Evolutionary conservation across 1,284 basidiomycete genomes (phyloP).

Genomic region (Leccinum griseonigrum): DNA sequence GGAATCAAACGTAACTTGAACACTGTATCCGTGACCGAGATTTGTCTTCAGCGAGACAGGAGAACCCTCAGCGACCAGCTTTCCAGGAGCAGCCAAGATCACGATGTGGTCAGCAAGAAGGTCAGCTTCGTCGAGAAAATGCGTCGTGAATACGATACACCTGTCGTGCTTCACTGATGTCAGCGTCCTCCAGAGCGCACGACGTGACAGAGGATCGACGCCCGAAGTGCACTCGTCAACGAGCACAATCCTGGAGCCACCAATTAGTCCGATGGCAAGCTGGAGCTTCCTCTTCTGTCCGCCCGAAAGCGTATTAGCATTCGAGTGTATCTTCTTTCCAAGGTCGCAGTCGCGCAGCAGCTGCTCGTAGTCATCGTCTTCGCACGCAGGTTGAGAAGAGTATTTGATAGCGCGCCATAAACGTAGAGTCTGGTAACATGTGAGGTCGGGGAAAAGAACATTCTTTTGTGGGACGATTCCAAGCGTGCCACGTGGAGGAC

Average conservation of each 20-base stretch:
- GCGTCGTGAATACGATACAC: slow-evolving; percentile 68
- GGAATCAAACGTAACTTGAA: slow-evolving; percentile 49
- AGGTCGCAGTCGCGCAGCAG: slow-evolving; percentile 72
- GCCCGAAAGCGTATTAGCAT: slow-evolving; percentile 66
- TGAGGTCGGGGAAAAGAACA: slow-evolving; percentile 75
- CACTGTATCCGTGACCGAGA: slow-evolving; percentile 71
- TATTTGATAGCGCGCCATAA: slow-evolving; percentile 77
- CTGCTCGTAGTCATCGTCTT: slow-evolving; percentile 50
- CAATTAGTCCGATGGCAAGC: slow-evolving; percentile 73
- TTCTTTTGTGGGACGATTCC: slow-evolving; percentile 85
- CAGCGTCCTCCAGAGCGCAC: slow-evolving; percentile 75
- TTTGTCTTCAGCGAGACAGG: slow-evolving; percentile 71
- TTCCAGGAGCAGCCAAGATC: slow-evolving; percentile 73
- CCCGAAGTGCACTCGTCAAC: slow-evolving; percentile 81
- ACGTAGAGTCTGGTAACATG: slow-evolving; percentile 68
- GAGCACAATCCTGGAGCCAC: slow-evolving; percentile 71
- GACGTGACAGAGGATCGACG: slow-evolving; percentile 74
- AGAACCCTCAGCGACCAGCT: slow-evolving; percentile 67
- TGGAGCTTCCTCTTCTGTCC: slow-evolving; percentile 84
- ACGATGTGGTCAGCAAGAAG: slow-evolving; percentile 75
- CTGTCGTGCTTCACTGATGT: slow-evolving; percentile 63
- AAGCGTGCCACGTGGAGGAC: slow-evolving; percentile 58
- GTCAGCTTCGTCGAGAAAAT: slow-evolving; percentile 81
- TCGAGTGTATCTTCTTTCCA: slow-evolving; percentile 61
- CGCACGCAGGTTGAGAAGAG: slow-evolving; percentile 39